These are phyloP conservation scores for Acanthamoeba triangularis DNA, from an alignment of 208 protist species.

Conservation along the genomic window DNA sequence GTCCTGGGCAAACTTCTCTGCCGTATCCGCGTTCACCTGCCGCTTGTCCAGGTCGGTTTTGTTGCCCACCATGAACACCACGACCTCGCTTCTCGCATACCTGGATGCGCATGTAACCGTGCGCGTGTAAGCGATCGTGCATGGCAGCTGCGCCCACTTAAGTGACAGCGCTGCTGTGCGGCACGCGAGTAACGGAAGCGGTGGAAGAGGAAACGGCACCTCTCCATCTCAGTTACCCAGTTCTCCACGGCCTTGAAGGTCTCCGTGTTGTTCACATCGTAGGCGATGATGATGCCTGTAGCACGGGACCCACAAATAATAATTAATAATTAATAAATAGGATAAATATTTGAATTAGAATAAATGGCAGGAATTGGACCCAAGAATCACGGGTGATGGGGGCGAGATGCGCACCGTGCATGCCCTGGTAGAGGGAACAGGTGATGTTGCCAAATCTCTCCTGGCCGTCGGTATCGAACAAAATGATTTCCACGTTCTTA, in stretches of 20 bases:
- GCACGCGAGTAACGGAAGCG: background rate
- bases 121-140: background rate
- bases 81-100: background rate
- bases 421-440: slow-evolving; percentile 48
- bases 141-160: too few relatives aligned
- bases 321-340: background rate
- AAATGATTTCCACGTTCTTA: slow-evolving; percentile 98
- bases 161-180: too few relatives aligned
- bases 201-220: background rate
- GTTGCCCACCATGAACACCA: slow-evolving; percentile 66
- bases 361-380: background rate
- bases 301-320: background rate
- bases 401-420: background rate
- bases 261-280: slow-evolving; percentile 27
- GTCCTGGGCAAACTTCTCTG: slow-evolving; percentile 15
- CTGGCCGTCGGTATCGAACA: slow-evolving; percentile 56
- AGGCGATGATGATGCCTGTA: slow-evolving; percentile 44
- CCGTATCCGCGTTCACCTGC: slow-evolving; percentile 22
- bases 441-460: slow-evolving; percentile 73
- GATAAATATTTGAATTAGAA: too few relatives aligned
- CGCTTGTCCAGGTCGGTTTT: background rate
- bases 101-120: background rate
- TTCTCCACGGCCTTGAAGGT: slow-evolving; percentile 12
- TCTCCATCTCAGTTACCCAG: slow-evolving; percentile 60
- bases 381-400: background rate